Percentiles rank a stretch among this genome's conserved stretches.
Evolutionary conservation across 2,329 filamentous ascomycete genomes (phyloP).

Genomic region (Tolypocladium album): DNA sequence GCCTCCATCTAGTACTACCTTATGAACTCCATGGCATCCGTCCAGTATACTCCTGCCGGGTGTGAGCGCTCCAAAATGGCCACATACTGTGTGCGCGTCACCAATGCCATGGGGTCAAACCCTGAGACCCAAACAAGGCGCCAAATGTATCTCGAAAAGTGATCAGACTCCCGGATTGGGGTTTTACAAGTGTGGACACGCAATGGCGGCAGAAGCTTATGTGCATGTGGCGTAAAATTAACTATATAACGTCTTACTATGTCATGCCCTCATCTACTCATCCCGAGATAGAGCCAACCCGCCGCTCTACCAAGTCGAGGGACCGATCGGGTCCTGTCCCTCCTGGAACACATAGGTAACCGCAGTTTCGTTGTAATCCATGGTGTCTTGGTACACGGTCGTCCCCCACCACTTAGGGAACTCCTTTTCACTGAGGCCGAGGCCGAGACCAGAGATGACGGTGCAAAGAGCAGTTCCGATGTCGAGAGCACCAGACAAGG

Average conservation of each 20-base stretch:
- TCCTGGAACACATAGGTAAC: constrained; percentile 15
- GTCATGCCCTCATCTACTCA: not conserved
- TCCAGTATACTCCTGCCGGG: not conserved
- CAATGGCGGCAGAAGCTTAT: not conserved
- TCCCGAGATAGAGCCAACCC: not conserved
- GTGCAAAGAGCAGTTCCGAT: constrained; percentile 48
- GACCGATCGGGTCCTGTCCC: constrained; percentile 16
- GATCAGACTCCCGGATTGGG: not conserved
- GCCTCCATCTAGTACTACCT: not conserved
- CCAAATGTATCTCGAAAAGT: not conserved
- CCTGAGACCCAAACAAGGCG: not conserved
- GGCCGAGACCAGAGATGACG: constrained; percentile 36
- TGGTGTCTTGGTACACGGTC: constrained; percentile 14
- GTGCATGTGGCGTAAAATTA: not conserved
- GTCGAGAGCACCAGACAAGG: constrained; percentile 46
- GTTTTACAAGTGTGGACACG: not conserved
- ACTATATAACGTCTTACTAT: not conserved
- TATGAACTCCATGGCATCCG: no score
- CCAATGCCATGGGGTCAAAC: not conserved
- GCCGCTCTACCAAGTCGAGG: constrained; percentile 12
- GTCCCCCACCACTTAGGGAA: constrained; percentile 41
- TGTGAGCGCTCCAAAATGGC: not conserved
- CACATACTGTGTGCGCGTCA: not conserved
- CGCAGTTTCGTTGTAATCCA: constrained; percentile 16
- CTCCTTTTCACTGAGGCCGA: constrained; percentile 31